Conservation (phyloP, 2,329 filamentous ascomycete genomes). For the Clarireedia sp. region DNA sequence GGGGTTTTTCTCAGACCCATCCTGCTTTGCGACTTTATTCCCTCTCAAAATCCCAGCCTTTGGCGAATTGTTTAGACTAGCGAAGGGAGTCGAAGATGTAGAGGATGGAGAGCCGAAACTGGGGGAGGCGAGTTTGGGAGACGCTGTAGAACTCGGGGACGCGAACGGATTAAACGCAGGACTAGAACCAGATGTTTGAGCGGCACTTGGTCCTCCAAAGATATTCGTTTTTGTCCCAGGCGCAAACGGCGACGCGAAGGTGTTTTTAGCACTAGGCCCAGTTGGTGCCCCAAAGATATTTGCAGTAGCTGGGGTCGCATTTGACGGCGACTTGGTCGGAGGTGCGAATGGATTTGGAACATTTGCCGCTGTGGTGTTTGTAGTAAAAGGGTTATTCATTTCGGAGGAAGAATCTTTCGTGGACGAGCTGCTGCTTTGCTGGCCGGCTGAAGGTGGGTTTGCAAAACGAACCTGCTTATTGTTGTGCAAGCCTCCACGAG, state of each 20-base stretch:
- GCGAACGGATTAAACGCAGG: constrained; percentile 11
- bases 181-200: background rate
- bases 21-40: background rate
- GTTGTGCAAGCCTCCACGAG: constrained; percentile 11
- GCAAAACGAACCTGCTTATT: constrained; percentile 26
- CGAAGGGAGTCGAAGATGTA: background rate
- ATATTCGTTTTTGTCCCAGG: background rate
- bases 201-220: constrained; percentile 9
- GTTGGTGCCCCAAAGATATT: constrained; percentile 3
- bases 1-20: background rate
- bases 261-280: background rate
- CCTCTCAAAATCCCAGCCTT: background rate
- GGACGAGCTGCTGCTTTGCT: background rate
- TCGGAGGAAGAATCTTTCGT: background rate
- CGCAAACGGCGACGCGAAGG: constrained; percentile 3
- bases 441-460: constrained; percentile 8
- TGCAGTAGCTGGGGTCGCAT: background rate
- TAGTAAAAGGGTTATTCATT: constrained; percentile 1
- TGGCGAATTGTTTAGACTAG: background rate
- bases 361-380: background rate
- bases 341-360: constrained; percentile 14
- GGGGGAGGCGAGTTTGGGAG: background rate
- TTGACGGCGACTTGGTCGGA: background rate
- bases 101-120: constrained; percentile 1
- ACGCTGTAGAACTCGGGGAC: background rate